A percentile compares a stretch with the other conserved stretches of the same genome.
These are phyloP conservation scores for Wickerhamiella occidentalis DNA, from an alignment of 805 yeast species.

Conservation along the genomic window DNA sequence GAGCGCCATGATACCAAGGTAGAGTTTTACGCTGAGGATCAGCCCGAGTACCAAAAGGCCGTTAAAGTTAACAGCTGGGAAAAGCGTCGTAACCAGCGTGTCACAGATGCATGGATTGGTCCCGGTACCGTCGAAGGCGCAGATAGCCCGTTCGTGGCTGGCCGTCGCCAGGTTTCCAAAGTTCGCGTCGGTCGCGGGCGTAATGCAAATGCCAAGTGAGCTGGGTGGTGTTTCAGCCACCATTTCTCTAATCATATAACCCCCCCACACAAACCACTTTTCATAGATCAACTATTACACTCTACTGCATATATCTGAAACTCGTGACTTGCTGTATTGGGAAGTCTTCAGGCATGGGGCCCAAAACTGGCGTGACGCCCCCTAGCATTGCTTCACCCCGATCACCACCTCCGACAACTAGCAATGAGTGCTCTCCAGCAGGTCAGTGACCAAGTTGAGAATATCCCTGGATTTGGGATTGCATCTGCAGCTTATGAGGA, in stretches of 20 bases:
- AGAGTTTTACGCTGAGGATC: slow-evolving; percentile 71
- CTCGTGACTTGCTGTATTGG: not conserved
- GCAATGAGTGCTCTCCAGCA: slow-evolving; percentile 7
- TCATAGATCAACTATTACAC: not conserved
- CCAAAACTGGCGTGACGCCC: not conserved
- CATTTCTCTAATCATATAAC: too few relatives aligned
- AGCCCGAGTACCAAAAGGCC: slow-evolving; percentile 83
- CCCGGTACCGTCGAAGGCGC: slow-evolving; percentile 76
- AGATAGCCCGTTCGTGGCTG: slow-evolving; percentile 78
- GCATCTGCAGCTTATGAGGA: slow-evolving; percentile 51
- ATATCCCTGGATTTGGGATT: slow-evolving; percentile 46
- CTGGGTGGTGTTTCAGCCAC: not conserved
- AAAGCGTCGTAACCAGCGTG: slow-evolving; percentile 71
- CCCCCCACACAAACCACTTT: not conserved
- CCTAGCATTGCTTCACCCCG: not conserved
- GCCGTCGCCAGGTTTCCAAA: slow-evolving; percentile 34
- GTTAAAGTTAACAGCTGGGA: slow-evolving; percentile 81
- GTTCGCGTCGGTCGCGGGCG: slow-evolving; percentile 81
- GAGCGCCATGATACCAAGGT: slow-evolving; percentile 72
- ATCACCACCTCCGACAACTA: not conserved
- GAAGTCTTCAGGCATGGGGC: not conserved
- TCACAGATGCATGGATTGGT: slow-evolving; percentile 79
- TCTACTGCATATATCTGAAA: not conserved
- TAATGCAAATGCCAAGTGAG: slow-evolving; percentile 42
- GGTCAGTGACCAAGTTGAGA: slow-evolving; percentile 30